Evolutionary conservation across 192 early-diverging fungal species (phyloP).

Genomic region (Backusella psychrophila): DNA sequence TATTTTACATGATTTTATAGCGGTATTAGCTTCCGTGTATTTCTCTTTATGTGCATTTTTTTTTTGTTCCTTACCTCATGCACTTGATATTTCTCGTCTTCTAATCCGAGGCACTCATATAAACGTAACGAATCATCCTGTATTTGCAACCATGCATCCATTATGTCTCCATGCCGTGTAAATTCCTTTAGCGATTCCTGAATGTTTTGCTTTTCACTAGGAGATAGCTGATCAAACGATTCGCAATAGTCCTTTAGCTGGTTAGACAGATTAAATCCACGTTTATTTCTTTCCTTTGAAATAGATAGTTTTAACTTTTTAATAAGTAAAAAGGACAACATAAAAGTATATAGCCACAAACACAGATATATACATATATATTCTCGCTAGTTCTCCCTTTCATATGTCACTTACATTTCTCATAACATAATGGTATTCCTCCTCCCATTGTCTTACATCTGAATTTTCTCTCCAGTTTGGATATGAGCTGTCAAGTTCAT

Average conservation of each 20-base stretch:
- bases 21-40: background rate
- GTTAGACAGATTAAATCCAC: slow-evolving; percentile 2
- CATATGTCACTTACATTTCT: slow-evolving; percentile 18
- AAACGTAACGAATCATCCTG: slow-evolving; percentile 32
- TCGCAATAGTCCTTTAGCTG: slow-evolving; percentile 13
- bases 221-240: slow-evolving; percentile 22
- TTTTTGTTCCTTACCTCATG: slow-evolving; percentile 17
- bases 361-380: background rate
- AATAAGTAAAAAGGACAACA: background rate
- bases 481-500: slow-evolving; percentile 22
- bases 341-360: background rate
- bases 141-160: slow-evolving; percentile 29
- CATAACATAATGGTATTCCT: slow-evolving; percentile 27
- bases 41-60: background rate
- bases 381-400: background rate
- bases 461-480: slow-evolving; percentile 24
- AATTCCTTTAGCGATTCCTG: background rate
- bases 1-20: background rate
- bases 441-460: slow-evolving; percentile 29
- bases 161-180: slow-evolving; percentile 6
- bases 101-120: slow-evolving; percentile 23
- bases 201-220: slow-evolving; percentile 9
- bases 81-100: slow-evolving; percentile 28
- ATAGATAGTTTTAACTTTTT: background rate
- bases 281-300: slow-evolving; percentile 23